A percentile compares a stretch with the other conserved stretches of the same genome.
Conservation (phyloP, 148 eudicot genomes). For the Chenopodium suecicum region DNA sequence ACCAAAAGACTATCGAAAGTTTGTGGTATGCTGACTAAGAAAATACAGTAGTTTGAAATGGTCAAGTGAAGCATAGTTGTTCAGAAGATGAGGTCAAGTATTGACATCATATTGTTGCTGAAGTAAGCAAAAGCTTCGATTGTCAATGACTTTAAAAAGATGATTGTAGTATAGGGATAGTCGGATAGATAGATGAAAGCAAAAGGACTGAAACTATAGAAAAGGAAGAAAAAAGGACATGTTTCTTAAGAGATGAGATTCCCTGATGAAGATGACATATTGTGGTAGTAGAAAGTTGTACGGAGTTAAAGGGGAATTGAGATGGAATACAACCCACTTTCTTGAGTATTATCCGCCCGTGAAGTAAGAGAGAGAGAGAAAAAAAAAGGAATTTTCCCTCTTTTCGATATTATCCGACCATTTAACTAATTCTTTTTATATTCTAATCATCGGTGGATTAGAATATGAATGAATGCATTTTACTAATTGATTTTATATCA, state of each 20-base stretch:
- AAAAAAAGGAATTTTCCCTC: background rate
- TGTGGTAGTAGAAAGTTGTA: background rate
- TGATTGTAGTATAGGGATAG: slow-evolving; percentile 25
- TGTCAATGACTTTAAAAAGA: slow-evolving; percentile 26
- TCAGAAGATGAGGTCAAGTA: slow-evolving; percentile 20
- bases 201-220: slow-evolving; percentile 32
- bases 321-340: slow-evolving; percentile 15
- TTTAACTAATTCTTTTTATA: too few species aligned
- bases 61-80: slow-evolving; percentile 23
- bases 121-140: slow-evolving; percentile 23
- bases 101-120: slow-evolving; percentile 28
- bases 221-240: slow-evolving; percentile 40
- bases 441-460: background rate
- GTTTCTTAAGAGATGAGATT: slow-evolving; percentile 52
- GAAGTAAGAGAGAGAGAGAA: slow-evolving; percentile 31
- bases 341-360: slow-evolving; percentile 41
- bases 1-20: too few species aligned
- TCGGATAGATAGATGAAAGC: slow-evolving; percentile 26
- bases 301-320: slow-evolving; percentile 14
- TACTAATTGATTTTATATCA: too few species aligned
- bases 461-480: too few species aligned
- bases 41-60: slow-evolving; percentile 3
- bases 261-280: slow-evolving; percentile 60
- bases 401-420: too few species aligned
- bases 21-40: background rate